Evolutionary conservation across 768 basidiomycete species (phyloP), one percentile per base, ranked within the genome.

Genomic region (Leccinum sublutescens): DNA sequence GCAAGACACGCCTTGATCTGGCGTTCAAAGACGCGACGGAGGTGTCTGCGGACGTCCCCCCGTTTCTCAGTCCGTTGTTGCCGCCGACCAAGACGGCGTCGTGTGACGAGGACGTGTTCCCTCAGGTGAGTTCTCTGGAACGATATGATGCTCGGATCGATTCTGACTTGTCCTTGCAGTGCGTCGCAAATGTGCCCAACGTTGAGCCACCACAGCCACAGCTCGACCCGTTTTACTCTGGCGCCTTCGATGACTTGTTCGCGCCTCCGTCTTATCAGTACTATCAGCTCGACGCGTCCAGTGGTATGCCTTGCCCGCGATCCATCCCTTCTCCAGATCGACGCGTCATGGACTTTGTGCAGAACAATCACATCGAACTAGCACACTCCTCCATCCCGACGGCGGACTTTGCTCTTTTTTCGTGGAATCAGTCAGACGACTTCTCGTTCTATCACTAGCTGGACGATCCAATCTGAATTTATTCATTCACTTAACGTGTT

Each of bases 61-160:
- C 67, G 2, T 73, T 73, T 59, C 70, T 60, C 51, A 70, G 69
- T 52, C 68, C 74, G 7, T 57, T 75, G 54, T 43, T 76, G 7
- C 75, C 75, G 3, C 71, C 74, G 2, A 23, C 55, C 27, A 27
- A 51, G 52, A 52, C 31, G 17, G 7, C 50, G 33, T 29, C 51
- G 2, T 33, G 47, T 8, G 59, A 58, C 29, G n/a, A 15, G 19
- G 15, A 10, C 38, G 5, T 19, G 19, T 31, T 48, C 19, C 38
- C 51, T 2, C 51, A 61, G 10, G 70, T 72, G 54, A 65, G 68
- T 50, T 23, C 54, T 27, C 51, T 4, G 19, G n/a, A 15, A 8
- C 25, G 2, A 5, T 15, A 1, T 33, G n/a, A 45, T 31, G 15
- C 14, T 7, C 19, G 36, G 14, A n/a, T 50, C 10, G 23, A 3